Evolutionary conservation across 805 yeast species (phyloP).

Genomic region (Yarrowia divulgata): DNA sequence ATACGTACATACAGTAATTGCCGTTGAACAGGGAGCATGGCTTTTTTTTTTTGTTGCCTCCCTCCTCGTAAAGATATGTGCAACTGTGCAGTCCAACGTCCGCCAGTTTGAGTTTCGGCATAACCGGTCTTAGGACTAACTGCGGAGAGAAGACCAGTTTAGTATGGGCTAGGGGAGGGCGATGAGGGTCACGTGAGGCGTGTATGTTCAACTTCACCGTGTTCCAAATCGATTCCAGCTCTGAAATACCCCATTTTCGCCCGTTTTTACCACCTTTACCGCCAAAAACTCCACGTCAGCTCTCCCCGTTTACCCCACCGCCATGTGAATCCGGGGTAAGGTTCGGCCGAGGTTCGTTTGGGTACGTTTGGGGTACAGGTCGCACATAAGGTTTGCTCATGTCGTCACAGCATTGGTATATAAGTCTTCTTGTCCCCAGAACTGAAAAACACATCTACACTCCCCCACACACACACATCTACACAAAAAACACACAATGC

Average conservation of each 20-base stretch:
- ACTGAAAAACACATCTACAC: neutral
- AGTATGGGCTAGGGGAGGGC: neutral
- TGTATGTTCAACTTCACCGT: neutral
- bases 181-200: neutral
- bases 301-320: slow-evolving; percentile 19
- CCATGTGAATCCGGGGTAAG: slow-evolving; percentile 37
- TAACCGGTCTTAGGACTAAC: slow-evolving; percentile 26
- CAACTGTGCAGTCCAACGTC: slow-evolving; percentile 23
- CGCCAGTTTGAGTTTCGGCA: slow-evolving; percentile 16
- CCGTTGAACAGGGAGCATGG: neutral
- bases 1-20: too few species aligned
- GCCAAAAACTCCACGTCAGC: too few species aligned
- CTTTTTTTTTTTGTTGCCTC: too few species aligned
- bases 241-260: too few species aligned
- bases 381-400: slow-evolving; percentile 1
- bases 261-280: too few species aligned
- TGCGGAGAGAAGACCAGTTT: slow-evolving; percentile 26
- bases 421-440: neutral
- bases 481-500: slow-evolving; percentile 43
- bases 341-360: slow-evolving; percentile 36
- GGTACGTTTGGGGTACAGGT: slow-evolving; percentile 14
- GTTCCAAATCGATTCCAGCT: too few species aligned
- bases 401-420: slow-evolving; percentile 10
- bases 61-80: too few species aligned
- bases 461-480: neutral